Evolutionary conservation across 2,329 filamentous ascomycete genomes (phyloP), one percentile per base, ranked within the genome.

Genomic region (Aspergillus sp.): DNA sequence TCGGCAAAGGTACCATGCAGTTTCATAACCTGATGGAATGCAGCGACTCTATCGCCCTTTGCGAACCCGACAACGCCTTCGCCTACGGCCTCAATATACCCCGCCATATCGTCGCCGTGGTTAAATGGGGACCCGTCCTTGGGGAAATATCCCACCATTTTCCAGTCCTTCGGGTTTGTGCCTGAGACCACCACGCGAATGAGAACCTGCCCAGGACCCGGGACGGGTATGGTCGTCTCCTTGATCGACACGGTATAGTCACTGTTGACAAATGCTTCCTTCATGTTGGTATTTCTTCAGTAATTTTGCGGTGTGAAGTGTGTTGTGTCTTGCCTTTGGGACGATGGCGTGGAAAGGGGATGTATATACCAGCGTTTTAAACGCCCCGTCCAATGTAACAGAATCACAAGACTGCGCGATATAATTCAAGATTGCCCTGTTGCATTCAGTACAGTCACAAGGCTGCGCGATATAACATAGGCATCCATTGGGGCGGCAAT

Each of bases 1-100:
- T 85, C 82, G 3, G 81, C 83, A 60, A 78, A 85, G 26, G 73
- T 76, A 2, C 83, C 83, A 18, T 75, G 70, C 0, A 78, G 74
- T 1, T 72, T 72, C 53, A 73, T 64, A 77, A 85, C 83, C 65
- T 81, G 68, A 55, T 79, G 76, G 57, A 77, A 74, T 0, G 70
- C 73, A 0, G 74, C 80, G 1, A 86, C 83, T 5, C 80, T 75
- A 62, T 85, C 83, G 20, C 83, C 83, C 2, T 74, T 70, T 22
- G 78, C 78, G 74, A 86, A 85, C 48, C 81, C 80, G 17, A 72
- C 75, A 2, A 85, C 82, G 24, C 77, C 74, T 3, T 74, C 66
- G 3, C 83, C 83, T 4, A 85, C 78, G 32, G 71, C 67, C 60
- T 82, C 76, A 4, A 85, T 75, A 44, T 77, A 76, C 8, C 80